Evolutionary conservation across 1,139 yeast species (phyloP).

Genomic region (Pneumocystis carinii): DNA sequence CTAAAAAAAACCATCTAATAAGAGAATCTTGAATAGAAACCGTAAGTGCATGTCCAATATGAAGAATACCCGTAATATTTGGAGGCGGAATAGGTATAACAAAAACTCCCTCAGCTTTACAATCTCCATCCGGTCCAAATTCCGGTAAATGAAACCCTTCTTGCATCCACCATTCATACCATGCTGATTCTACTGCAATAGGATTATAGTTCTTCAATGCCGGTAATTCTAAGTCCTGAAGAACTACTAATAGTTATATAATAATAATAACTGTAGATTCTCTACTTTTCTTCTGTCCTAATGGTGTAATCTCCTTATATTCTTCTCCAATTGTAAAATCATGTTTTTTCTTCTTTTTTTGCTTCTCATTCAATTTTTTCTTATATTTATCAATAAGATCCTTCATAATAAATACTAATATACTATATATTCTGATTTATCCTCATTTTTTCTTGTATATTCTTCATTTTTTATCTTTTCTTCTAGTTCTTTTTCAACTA

Average conservation of each 20-base stretch:
- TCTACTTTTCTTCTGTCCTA: conserved; percentile 68
- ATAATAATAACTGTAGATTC: not conserved
- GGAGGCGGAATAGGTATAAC: conserved; percentile 98
- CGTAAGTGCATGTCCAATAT: conserved; percentile 96
- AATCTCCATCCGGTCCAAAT: conserved; percentile 54
- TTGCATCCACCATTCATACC: conserved; percentile 97
- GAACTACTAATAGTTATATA: conserved; percentile 21
- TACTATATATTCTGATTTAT: conserved; percentile 95
- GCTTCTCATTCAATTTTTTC: conserved; percentile 86
- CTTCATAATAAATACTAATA: conserved; percentile 92
- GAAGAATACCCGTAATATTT: conserved; percentile 95
- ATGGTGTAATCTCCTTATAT: conserved; percentile 63
- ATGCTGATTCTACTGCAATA: conserved; percentile 80
- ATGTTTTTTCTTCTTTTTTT: conserved; percentile 79
- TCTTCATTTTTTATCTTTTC: not conserved
- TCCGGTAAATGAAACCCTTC: conserved; percentile 82
- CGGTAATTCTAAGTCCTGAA: conserved; percentile 76
- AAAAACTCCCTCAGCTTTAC: conserved; percentile 71
- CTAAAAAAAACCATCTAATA: conserved; percentile 42
- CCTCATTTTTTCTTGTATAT: conserved; percentile 28
- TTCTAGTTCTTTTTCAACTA: conserved; percentile 48
- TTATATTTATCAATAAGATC: conserved; percentile 97
- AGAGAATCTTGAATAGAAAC: conserved; percentile 88
- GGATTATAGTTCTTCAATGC: conserved; percentile 91
- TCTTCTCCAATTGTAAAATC: conserved; percentile 78